Evolutionary conservation across 495 filamentous ascomycete genomes (phyloP), one percentile per base, ranked within the genome.

Genomic region (Podospora fimiseda): DNA sequence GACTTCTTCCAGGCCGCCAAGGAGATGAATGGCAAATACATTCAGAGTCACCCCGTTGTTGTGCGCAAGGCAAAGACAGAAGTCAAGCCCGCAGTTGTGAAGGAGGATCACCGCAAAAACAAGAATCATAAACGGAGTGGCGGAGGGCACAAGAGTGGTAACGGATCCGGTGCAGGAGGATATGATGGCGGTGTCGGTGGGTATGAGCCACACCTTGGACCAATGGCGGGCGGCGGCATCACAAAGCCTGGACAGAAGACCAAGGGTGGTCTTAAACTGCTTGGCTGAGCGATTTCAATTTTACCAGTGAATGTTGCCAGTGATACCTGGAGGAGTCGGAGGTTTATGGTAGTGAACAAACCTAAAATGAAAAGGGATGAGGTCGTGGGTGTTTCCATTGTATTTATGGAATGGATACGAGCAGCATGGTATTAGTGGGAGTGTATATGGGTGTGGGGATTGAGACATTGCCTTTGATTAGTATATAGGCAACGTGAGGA

Each of bases 1-100:
- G 90, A 96, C 62, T 96, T 91, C 69, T 97, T 97, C 75, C 78
- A 83, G 50, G 91, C 93, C 0, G 92, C 88, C 56, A 86, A 90
- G 71, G 94, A 97, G 70, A 98, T 98, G 94, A 85, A 96, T 66
- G 90, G 91, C 43, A 97, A 98, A 74, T 98, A 98, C 66, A 97
- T 98, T 67, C 93, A 94, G 37, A 95, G 89, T 61, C 93, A 97
- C 69, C 93, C 93, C 1, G 83, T 98, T 8, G 73, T 88, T 40
- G 74, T 97, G 53, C 83, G 86, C 67, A 84, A 90, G 61, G 88
- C 87, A 62, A 95, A 84, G 43, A 95, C 94, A 21, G 91, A 97
- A 71, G 85, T 97, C 62, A 87, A 86, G 58, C 82, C n/a, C 87
- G 14, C 75, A 80, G 19, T 73, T 76, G 27, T 67, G 44, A 74